A percentile compares a stretch with the other conserved stretches of the same genome.
Conservation (phyloP, 1,284 basidiomycete species). For the Fistulina hepatica region DNA sequence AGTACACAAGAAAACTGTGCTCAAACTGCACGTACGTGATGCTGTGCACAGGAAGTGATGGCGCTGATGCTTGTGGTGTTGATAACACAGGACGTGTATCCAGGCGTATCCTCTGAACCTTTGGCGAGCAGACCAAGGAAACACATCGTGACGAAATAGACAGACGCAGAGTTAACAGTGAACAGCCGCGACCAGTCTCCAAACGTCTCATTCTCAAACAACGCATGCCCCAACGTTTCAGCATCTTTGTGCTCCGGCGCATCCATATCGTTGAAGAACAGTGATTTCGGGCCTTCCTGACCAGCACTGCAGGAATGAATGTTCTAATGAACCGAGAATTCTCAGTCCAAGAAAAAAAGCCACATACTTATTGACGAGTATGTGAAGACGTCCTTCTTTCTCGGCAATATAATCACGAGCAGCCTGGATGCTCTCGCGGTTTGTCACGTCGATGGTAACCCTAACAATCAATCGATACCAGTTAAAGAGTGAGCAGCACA, state of each 20-base stretch:
- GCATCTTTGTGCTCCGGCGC: constrained; percentile 49
- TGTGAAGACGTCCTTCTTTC: constrained; percentile 61
- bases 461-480: constrained; percentile 25
- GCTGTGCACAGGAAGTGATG: constrained; percentile 53
- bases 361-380: constrained; percentile 70
- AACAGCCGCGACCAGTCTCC: constrained; percentile 53
- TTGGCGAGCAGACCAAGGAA: constrained; percentile 66
- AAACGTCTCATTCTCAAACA: constrained; percentile 58
- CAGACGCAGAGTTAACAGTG: constrained; percentile 55
- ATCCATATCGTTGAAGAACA: constrained; percentile 44
- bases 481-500: constrained; percentile 1
- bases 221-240: constrained; percentile 47
- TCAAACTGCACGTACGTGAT: constrained; percentile 43
- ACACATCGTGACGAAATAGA: constrained; percentile 65
- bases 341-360: neutral
- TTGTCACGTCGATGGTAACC: constrained; percentile 57
- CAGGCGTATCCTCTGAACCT: constrained; percentile 44
- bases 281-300: constrained; percentile 50
- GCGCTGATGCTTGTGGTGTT: constrained; percentile 73
- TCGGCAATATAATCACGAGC: constrained; percentile 43
- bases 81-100: constrained; percentile 53
- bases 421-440: constrained; percentile 51
- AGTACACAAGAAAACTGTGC: neutral
- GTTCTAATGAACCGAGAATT: neutral
- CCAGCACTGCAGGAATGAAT: constrained; percentile 44